These are phyloP conservation scores for Russula sp. DNA, from an alignment of 768 basidiomycete species.

Conservation along the genomic window DNA sequence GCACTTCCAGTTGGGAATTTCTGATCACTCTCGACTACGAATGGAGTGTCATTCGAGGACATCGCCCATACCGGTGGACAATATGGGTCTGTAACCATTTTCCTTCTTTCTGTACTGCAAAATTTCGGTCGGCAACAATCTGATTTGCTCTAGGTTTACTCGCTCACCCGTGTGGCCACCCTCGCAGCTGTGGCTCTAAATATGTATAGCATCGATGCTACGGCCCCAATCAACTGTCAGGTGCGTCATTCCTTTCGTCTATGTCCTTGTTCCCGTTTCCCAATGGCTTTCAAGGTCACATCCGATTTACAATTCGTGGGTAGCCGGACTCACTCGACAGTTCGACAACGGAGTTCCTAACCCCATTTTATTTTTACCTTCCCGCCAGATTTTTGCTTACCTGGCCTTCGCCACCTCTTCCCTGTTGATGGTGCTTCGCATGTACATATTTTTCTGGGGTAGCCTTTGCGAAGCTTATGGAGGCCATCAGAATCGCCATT, in stretches of 20 bases:
- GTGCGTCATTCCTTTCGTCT: background rate
- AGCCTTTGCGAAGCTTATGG: background rate
- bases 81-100: constrained; percentile 17
- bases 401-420: background rate
- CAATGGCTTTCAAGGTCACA: background rate
- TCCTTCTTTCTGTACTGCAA: background rate
- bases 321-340: too few species aligned
- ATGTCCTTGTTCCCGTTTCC: background rate
- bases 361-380: background rate
- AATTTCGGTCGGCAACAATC: background rate
- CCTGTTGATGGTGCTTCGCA: constrained; percentile 11
- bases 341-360: background rate
- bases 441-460: background rate
- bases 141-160: constrained; percentile 15
- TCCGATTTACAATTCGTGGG: background rate
- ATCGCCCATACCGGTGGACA: constrained; percentile 11
- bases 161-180: constrained; percentile 1
- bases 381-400: background rate
- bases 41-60: constrained; percentile 1
- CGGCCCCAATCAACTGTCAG: constrained; percentile 10
- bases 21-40: background rate
- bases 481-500: background rate
- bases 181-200: constrained; percentile 3
- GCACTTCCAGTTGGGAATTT: background rate
- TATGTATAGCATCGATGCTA: background rate